Base-by-base conservation (phyloP, 2,329 filamentous ascomycete species). In the Phaeosphaeria sp. region DNA sequence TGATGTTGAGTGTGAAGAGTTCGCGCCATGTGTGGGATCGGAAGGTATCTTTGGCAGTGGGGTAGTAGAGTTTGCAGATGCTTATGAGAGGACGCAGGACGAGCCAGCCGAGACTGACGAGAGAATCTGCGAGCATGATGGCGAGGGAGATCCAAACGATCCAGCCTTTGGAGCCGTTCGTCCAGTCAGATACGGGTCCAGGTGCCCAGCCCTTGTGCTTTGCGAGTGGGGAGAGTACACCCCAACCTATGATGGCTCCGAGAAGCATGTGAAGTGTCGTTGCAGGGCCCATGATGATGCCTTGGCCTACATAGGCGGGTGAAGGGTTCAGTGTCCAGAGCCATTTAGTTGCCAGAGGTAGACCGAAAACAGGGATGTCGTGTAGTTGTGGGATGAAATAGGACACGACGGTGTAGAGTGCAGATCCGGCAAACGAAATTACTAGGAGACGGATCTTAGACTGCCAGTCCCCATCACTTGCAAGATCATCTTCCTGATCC, bases 241-340 rank as follows among this genome's bases (percentile, higher is more conserved):
- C 95, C 95, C 95, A 99, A 24, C 95, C 95, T 9, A 97, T 72
- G 17, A 96, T 75, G 3, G 95, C 93, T 5, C 95, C 95, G 2
- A 98, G 80, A 1, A 97, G 85, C 95, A 99, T 99, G 68, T 98
- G 94, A 51, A 96, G 84, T 2, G 94, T 98, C 0, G 95, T 99
- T 40, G 92, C 90, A 3, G 94, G 91, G 0, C 95, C 95, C 95
- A 99, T 99, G 71, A 99, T 98, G 61, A 99, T 96, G 11, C 95
- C 95, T 78, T 99, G 95, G 0, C 95, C 95, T 24, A 98, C 88
- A 74, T 99, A 99, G 2, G 95, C 95, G n/a, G 96, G 89, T 46
- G 93, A 97, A 0, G 95, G 95, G 66, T 99, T 99, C 6, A 99
- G 81, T 0, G 92, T 95, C 95, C 95, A 99, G 1, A 97, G 85